A percentile compares a stretch with the other conserved stretches of the same genome.
These are phyloP conservation scores for Prunus davidiana DNA, from an alignment of 306 rosid species.

Conservation along the genomic window DNA sequence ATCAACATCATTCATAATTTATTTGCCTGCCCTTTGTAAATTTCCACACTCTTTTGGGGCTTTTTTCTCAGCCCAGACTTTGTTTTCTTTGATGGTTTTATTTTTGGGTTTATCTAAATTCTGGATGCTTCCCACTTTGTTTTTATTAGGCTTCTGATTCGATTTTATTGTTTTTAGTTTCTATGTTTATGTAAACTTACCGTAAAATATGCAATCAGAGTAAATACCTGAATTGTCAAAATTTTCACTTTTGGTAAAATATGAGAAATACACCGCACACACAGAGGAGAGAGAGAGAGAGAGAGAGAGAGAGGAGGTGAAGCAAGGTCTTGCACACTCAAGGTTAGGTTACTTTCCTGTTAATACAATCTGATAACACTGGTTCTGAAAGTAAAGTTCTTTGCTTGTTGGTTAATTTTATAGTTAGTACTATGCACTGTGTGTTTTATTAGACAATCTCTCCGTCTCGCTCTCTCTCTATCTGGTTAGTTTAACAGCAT, in stretches of 20 bases:
- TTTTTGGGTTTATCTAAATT: conserved; percentile 19
- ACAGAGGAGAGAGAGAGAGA: neutral
- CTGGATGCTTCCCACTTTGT: conserved; percentile 23
- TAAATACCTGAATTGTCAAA: neutral
- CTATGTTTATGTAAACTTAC: conserved; percentile 1
- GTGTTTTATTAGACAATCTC: neutral
- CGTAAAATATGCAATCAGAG: conserved; percentile 1
- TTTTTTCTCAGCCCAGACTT: neutral
- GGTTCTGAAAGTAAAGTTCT: conserved; percentile 22
- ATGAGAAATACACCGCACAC: neutral
- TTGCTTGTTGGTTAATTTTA: conserved; percentile 42
- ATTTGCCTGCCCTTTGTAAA: conserved; percentile 41
- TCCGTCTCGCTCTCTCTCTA: neutral
- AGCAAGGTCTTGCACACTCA: conserved; percentile 17
- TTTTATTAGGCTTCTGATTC: conserved; percentile 13
- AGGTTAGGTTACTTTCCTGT: conserved; percentile 47
- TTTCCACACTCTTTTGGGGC: conserved; percentile 31
- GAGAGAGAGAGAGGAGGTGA: neutral
- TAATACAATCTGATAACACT: conserved; percentile 35
- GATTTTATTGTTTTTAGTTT: neutral
- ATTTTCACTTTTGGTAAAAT: neutral
- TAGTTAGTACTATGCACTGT: neutral
- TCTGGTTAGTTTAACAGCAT: conserved; percentile 14
- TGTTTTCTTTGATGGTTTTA: conserved; percentile 3
- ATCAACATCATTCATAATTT: conserved; percentile 63